Conservation (phyloP, 2,329 filamentous ascomycete species). For the Fusarium domesticum region DNA sequence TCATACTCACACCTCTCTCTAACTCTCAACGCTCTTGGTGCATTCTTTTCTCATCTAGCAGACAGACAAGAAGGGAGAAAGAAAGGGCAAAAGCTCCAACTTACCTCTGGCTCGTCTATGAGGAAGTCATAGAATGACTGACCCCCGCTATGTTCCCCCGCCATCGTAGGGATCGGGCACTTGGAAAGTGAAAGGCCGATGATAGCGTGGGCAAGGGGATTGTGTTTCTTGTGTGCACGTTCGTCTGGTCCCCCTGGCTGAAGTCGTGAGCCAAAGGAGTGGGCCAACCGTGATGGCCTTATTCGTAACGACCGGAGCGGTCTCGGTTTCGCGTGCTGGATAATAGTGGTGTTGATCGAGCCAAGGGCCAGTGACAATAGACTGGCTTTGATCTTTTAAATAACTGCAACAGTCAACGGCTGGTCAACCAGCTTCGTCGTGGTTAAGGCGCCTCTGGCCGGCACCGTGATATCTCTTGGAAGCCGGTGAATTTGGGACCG, state of each 20-base stretch:
- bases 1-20: no score
- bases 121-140: constrained; percentile 32
- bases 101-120: constrained; percentile 30
- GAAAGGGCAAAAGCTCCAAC: constrained; percentile 7
- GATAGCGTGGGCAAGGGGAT: constrained; percentile 6
- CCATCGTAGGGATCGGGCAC: constrained; percentile 26
- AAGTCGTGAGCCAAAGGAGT: constrained; percentile 5
- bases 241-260: background rate
- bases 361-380: constrained; percentile 4
- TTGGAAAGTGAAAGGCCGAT: constrained; percentile 5
- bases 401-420: constrained; percentile 2
- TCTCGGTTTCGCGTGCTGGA: constrained; percentile 5
- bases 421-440: constrained; percentile 10
- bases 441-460: constrained; percentile 22
- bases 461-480: constrained; percentile 19
- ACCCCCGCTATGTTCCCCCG: constrained; percentile 22
- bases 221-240: constrained; percentile 13
- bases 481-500: constrained; percentile 17
- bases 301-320: constrained; percentile 1
- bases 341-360: constrained; percentile 1
- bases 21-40: constrained; percentile 9
- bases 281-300: constrained; percentile 5
- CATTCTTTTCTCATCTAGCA: no score
- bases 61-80: constrained; percentile 5
- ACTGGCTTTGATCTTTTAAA: constrained; percentile 16